phyloP scores from a whole-genome alignment of 192 early-diverging fungal genomes.

The Entomortierella beljakovae region DNA sequence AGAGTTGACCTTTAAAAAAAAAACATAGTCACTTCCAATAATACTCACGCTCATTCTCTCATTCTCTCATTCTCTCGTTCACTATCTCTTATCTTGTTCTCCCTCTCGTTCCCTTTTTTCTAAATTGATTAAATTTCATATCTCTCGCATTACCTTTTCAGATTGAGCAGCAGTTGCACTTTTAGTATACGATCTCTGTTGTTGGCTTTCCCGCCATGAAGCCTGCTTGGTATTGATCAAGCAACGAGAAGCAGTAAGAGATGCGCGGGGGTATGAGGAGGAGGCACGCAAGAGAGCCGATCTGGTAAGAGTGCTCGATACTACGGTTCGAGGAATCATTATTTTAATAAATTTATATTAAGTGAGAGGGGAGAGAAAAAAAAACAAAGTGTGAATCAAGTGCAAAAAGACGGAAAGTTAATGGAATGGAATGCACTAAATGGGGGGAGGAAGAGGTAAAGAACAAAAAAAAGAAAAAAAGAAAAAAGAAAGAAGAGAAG shows the following conservation, averaged over 20 bases:
- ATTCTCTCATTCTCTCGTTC: not conserved
- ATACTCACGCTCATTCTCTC: not conserved
- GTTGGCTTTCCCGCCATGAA: slow-evolving; percentile 27
- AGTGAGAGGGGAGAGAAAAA: not conserved
- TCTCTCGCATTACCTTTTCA: not conserved
- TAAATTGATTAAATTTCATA: no score
- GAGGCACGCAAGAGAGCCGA: slow-evolving; percentile 28
- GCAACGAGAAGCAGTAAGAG: slow-evolving; percentile 32
- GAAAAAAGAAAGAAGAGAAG: not conserved
- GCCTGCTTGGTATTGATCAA: slow-evolving; percentile 32
- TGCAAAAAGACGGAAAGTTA: not conserved
- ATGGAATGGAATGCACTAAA: not conserved
- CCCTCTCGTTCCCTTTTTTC: no score
- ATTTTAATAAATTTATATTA: not conserved
- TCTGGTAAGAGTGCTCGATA: slow-evolving; percentile 18
- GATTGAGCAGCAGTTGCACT: slow-evolving; percentile 4
- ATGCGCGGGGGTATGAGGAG: slow-evolving; percentile 12
- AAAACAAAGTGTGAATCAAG: not conserved
- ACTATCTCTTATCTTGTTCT: no score
- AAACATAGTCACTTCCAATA: no score
- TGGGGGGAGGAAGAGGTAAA: not conserved
- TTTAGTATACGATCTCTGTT: slow-evolving; percentile 25
- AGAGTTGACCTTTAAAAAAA: slow-evolving; percentile 7
- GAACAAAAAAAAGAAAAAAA: not conserved
- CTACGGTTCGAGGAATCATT: slow-evolving; percentile 35